phyloP scores from a whole-genome alignment of 176 grass and related monocot genomes.

The Raddia guianensis region DNA sequence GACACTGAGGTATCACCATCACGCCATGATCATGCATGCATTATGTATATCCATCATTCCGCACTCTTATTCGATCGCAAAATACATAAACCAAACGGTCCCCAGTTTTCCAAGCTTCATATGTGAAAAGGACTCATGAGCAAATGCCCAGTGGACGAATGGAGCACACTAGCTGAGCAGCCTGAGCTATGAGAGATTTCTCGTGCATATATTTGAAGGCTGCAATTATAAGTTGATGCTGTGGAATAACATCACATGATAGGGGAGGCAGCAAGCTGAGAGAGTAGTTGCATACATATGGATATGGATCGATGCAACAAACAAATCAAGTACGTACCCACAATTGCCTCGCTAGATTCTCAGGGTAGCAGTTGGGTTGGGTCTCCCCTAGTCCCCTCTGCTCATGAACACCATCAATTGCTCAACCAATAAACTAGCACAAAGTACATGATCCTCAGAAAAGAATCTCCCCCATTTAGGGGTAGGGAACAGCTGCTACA shows the following conservation, averaged over 20 bases:
- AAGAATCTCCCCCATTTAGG: slow-evolving; percentile 41
- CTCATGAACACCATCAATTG: slow-evolving; percentile 21
- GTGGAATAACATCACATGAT: slow-evolving; percentile 48
- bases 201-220: slow-evolving; percentile 46
- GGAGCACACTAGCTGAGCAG: slow-evolving; percentile 46
- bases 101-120: slow-evolving; percentile 44
- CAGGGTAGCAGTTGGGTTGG: slow-evolving; percentile 45
- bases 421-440: slow-evolving; percentile 45
- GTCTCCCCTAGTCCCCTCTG: neutral
- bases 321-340: slow-evolving; percentile 31
- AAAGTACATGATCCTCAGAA: slow-evolving; percentile 32
- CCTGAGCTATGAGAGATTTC: slow-evolving; percentile 39
- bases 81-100: slow-evolving; percentile 18
- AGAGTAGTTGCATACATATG: slow-evolving; percentile 18
- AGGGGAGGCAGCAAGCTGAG: neutral
- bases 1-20: slow-evolving; percentile 48
- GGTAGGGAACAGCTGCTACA: slow-evolving; percentile 34
- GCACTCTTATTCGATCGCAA: slow-evolving; percentile 30
- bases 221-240: slow-evolving; percentile 53
- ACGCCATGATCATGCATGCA: slow-evolving; percentile 28
- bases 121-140: slow-evolving; percentile 43
- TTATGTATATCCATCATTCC: slow-evolving; percentile 44
- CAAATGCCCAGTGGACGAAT: slow-evolving; percentile 42
- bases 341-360: slow-evolving; percentile 40
- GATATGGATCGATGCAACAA: slow-evolving; percentile 29